Evolutionary conservation across 371 early-diverging fungal genomes (phyloP), one percentile per base, ranked within the genome.

Genomic region (Thermomucor indicae-seudaticae): DNA sequence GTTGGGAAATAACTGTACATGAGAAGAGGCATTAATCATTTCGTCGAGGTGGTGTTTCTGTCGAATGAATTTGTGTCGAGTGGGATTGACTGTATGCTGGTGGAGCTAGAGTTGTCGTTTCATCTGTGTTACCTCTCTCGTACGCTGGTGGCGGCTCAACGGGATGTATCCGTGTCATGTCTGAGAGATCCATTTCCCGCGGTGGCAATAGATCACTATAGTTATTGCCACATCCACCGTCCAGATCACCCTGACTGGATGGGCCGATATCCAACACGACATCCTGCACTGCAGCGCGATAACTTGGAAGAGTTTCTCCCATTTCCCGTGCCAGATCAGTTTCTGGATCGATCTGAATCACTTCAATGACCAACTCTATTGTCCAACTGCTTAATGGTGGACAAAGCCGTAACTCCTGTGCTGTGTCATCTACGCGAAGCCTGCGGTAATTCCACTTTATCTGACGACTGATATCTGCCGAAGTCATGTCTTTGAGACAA

Each of bases 211-310:
- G 11, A 37, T 37, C 37, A 5, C 14, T 37, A 37, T 11, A 14
- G 19, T 37, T 19, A 37, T 14, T 16, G 19, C 16, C 16, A 5
- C 37, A 19, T 37, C 16, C 14, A 11, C 19, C 37, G 4, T 19
- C 37, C 14, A 19, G 37, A 14, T 16, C 14, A 43, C 43, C 51
- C 2, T 43, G 35, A 23, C 22, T 12, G 6, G 43, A 19, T 5
- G 69, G 63, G 4, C 72, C 72, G 14, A 72, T 55, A 42, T 60
- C 72, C 11, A 72, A 31, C 0, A 72, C 64, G 30, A 66, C 43
- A 43, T 72, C 72, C 32, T 57, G 55, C 23, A 51, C 56, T 4
- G 62, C 56, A 6, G 58, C 57, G 17, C 48, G 50, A 44, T 72
- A 72, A 6, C 60, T 58, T 7, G 72, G 72, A 20, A 72, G 22